These are phyloP conservation scores for Mycena chlorophos DNA, from an alignment of 768 basidiomycete genomes.

Conservation along the genomic window DNA sequence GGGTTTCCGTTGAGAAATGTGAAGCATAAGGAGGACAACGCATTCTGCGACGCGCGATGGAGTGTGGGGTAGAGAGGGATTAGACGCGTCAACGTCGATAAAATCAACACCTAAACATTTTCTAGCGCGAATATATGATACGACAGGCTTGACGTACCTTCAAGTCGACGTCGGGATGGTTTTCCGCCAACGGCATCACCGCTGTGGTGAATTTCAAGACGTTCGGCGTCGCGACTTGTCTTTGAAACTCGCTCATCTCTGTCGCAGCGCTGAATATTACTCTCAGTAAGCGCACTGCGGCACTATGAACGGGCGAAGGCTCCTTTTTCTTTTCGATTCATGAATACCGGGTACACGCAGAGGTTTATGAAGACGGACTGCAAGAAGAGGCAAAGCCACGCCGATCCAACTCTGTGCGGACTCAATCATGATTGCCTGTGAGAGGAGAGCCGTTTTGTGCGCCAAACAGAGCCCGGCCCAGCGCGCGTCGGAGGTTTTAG, in stretches of 20 bases:
- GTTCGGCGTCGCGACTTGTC: conserved; percentile 72
- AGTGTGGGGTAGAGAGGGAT: conserved; percentile 67
- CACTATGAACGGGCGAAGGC: conserved; percentile 56
- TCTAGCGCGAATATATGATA: conserved; percentile 1
- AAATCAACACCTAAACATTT: conserved; percentile 40
- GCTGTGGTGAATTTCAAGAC: conserved; percentile 68
- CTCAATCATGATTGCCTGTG: conserved; percentile 63
- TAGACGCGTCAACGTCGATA: conserved; percentile 54
- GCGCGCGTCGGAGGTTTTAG: conserved; percentile 72
- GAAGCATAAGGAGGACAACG: conserved; percentile 55
- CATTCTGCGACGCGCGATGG: conserved; percentile 54
- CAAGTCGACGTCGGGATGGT: conserved; percentile 48
- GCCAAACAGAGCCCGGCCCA: conserved; percentile 84
- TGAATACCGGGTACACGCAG: conserved; percentile 27
- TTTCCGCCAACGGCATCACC: conserved; percentile 57
- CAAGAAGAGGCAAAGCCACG: conserved; percentile 61
- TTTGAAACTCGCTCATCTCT: conserved; percentile 75
- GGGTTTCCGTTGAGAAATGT: conserved; percentile 57
- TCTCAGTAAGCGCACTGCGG: conserved; percentile 62
- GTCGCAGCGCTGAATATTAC: conserved; percentile 60
- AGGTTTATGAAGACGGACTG: conserved; percentile 50
- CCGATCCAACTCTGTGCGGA: conserved; percentile 73
- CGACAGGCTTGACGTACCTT: conserved; percentile 43
- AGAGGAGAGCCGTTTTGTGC: conserved; percentile 59
- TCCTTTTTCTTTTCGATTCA: conserved; percentile 61